Base-by-base conservation (phyloP, 768 basidiomycete species). In the Boletellus emodensis region DNA sequence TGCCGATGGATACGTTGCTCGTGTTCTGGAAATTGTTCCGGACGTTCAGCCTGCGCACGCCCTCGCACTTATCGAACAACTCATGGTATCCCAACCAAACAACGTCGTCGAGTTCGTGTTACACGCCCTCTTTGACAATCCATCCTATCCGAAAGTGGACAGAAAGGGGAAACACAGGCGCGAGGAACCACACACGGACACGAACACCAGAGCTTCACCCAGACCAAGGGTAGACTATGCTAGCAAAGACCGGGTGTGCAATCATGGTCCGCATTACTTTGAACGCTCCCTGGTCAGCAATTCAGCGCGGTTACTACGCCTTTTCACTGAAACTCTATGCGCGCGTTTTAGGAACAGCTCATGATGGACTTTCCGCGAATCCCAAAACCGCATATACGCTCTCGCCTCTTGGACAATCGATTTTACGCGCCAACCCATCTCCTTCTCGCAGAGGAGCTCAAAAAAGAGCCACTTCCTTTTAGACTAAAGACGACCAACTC, bases 361-460 rank as follows among this genome's bases (percentile, higher is more conserved):
- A 72, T 75, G 59, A 47, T 58, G 3, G 78, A 82, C 54, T 90
- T 82, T 63, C 82, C 83, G 1, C 67, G 67, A 39, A 74, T 85
- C 12, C 81, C 84, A 0, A 78, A 78, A 45, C 60, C 72, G 0
- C 75, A 82, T 58, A 71, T 90, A 35, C 78, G 79, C 20, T 56
- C 61, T n/a, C 64, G 60, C 10, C 70, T 86, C 6, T 34, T 49
- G 2, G 38, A 44, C 0, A 56, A 76, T 47, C 57, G 56, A 1
- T 73, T 87, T 28, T 93, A 89, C 58, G 86, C 83, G 0, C 86
- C 89, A 0, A 75, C 88, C 0, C 79, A 82, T 61, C 63, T 87
- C 26, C 64, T 65, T 13, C 71, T 92, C 9, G 58, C 58, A 0
- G 71, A 78, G 50, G 66, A 69, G 26, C 60, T 58, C 49, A 64